phyloP scores from a whole-genome alignment of 2,329 filamentous ascomycete genomes.

The Stachybotrys chartarum region DNA sequence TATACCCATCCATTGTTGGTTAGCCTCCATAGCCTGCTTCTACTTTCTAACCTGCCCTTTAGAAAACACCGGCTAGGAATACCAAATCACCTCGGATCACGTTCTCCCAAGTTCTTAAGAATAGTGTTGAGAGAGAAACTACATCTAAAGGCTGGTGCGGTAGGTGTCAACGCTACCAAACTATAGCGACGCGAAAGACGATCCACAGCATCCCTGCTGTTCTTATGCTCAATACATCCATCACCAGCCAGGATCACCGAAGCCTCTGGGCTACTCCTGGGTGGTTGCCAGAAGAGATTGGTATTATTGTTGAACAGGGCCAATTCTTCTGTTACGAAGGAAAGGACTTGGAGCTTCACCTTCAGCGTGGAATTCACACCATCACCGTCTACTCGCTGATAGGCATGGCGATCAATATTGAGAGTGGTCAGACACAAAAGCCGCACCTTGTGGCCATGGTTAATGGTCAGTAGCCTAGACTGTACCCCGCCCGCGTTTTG shows the following conservation, averaged over 20 bases:
- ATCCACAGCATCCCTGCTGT: conserved; percentile 77
- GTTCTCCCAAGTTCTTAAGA: conserved; percentile 90
- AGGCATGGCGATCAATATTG: conserved; percentile 84
- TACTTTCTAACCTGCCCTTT: conserved; percentile 4
- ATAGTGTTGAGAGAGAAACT: conserved; percentile 82
- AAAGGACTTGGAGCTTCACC: conserved; percentile 73
- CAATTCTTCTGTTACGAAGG: conserved; percentile 95
- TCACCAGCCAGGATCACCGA: conserved; percentile 63
- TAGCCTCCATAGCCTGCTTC: not conserved
- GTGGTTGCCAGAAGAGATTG: conserved; percentile 91
- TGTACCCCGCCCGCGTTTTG: not conserved
- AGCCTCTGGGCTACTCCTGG: conserved; percentile 82
- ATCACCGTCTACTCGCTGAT: conserved; percentile 88
- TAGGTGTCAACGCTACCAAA: conserved; percentile 84
- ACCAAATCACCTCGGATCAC: conserved; percentile 48
- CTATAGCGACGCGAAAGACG: conserved; percentile 75
- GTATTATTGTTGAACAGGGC: conserved; percentile 82
- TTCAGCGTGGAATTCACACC: conserved; percentile 71
- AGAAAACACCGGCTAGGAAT: conserved; percentile 43
- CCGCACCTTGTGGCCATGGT: conserved; percentile 87
- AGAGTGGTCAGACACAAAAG: conserved; percentile 76
- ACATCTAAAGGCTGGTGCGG: conserved; percentile 91
- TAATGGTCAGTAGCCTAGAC: conserved; percentile 49
- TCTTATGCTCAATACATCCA: conserved; percentile 81
- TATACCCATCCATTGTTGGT: conserved; percentile 56